Evolutionary conservation across 495 filamentous ascomycete genomes (phyloP).

Genomic region (Chaetomium cochliodes): DNA sequence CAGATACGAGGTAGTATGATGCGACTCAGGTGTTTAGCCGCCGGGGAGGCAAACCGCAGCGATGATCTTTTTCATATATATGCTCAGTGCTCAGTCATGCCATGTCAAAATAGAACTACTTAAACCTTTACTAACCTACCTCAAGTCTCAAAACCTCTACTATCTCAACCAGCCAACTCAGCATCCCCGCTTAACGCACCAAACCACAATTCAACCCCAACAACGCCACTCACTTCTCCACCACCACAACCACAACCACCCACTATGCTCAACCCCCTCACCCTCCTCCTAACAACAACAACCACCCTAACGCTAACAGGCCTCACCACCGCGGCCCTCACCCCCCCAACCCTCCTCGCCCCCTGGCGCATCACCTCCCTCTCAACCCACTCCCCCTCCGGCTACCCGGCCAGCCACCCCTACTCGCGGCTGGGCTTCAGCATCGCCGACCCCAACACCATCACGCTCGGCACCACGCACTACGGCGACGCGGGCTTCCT

Average conservation of each 20-base stretch:
- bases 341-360: not conserved
- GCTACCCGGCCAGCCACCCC: constrained; percentile 1
- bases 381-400: not conserved
- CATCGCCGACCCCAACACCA: constrained; percentile 10
- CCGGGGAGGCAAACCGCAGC: not conserved
- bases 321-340: not conserved
- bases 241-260: not conserved
- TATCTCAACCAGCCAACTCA: not conserved
- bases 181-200: not conserved
- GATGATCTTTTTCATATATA: not conserved
- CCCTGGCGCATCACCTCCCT: not conserved
- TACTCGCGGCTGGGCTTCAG: not conserved
- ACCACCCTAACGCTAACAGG: no score
- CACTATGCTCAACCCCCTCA: not conserved
- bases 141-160: not conserved
- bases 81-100: not conserved
- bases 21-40: constrained; percentile 1
- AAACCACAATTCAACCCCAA: not conserved
- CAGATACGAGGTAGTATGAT: constrained; percentile 3
- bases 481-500: not conserved
- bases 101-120: not conserved
- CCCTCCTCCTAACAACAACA: not conserved
- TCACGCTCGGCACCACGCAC: not conserved
- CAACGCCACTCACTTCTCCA: not conserved
- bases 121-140: not conserved